A percentile compares a stretch with the other conserved stretches of the same genome.
phyloP scores from a whole-genome alignment of 2,329 filamentous ascomycete genomes.

The Beauveria bassiana region DNA sequence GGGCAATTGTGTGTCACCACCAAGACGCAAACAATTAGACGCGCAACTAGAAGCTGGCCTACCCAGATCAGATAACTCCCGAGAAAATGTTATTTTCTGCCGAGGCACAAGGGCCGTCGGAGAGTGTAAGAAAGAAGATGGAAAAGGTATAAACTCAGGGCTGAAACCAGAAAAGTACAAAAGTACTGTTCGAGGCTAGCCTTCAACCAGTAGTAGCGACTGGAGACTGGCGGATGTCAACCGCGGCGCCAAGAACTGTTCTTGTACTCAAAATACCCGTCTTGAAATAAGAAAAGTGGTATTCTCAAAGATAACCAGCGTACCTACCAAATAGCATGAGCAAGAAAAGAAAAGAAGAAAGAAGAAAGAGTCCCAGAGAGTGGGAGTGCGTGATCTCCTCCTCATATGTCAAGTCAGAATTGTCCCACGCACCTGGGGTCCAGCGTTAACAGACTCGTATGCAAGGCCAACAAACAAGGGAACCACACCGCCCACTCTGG shows the following conservation, averaged over 20 bases:
- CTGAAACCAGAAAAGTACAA: not conserved
- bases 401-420: not conserved
- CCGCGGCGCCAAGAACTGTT: not conserved
- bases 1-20: not conserved
- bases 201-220: conserved; percentile 2
- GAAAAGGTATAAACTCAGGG: not conserved
- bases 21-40: not conserved
- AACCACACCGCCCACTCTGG: conserved; percentile 6
- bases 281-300: not conserved
- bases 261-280: not conserved
- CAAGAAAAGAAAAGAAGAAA: not conserved
- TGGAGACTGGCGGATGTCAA: not conserved
- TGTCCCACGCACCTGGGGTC: not conserved
- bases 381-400: conserved; percentile 2
- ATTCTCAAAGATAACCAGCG: not conserved
- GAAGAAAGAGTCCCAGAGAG: not conserved
- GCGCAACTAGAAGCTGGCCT: not conserved
- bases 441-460: not conserved
- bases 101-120: not conserved
- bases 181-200: not conserved
- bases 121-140: not conserved
- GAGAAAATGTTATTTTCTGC: not conserved
- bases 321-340: not conserved
- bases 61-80: not conserved
- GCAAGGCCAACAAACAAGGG: conserved; percentile 10